Evolutionary conservation across 2,329 filamentous ascomycete genomes (phyloP).

Genomic region (Ilyonectria sp.): DNA sequence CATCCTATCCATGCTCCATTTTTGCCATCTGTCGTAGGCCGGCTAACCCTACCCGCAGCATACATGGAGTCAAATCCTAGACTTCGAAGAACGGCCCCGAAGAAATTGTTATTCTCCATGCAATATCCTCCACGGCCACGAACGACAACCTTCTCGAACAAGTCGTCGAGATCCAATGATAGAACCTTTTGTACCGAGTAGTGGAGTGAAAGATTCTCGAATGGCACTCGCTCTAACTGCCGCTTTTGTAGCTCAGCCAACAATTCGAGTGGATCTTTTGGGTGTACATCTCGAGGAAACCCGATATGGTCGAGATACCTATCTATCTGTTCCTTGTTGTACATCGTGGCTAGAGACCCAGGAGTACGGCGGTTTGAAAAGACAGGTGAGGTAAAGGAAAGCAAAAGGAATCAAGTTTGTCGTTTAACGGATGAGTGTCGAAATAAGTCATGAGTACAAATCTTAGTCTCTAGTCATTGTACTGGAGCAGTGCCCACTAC

Average conservation of each 20-base stretch:
- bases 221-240: slow-evolving; percentile 28
- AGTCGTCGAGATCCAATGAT: slow-evolving; percentile 10
- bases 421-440: neutral
- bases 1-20: slow-evolving; percentile 22
- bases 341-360: slow-evolving; percentile 6
- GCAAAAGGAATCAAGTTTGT: neutral
- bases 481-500: too few relatives aligned
- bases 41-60: slow-evolving; percentile 19
- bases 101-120: slow-evolving; percentile 32
- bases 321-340: slow-evolving; percentile 7
- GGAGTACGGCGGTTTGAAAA: neutral
- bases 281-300: slow-evolving; percentile 11
- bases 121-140: slow-evolving; percentile 29
- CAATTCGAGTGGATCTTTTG: slow-evolving; percentile 10
- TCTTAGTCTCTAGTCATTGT: neutral
- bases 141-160: slow-evolving; percentile 24
- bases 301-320: slow-evolving; percentile 26
- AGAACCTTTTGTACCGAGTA: slow-evolving; percentile 23
- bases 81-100: slow-evolving; percentile 14
- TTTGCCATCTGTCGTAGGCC: neutral
- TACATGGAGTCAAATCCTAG: slow-evolving; percentile 23
- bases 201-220: slow-evolving; percentile 30
- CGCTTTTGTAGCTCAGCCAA: slow-evolving; percentile 24
- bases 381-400: neutral
- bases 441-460: neutral